Percentiles rank a stretch among this genome's conserved stretches.
Evolutionary conservation across 2,329 filamentous ascomycete species (phyloP).

Genomic region (Epicoccum sorghinum): DNA sequence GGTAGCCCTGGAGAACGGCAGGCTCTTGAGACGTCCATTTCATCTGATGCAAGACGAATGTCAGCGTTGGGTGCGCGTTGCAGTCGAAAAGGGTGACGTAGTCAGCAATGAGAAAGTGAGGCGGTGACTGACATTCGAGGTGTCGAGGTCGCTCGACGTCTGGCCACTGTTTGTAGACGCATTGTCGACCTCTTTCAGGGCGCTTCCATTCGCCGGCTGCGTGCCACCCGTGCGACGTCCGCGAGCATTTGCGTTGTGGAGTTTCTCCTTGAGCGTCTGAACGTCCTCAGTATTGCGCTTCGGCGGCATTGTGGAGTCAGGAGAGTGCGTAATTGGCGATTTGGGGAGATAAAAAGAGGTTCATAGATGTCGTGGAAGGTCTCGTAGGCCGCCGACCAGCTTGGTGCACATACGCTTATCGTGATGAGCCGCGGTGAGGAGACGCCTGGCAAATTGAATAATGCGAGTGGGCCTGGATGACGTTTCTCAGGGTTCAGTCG

Average conservation of each 20-base stretch:
- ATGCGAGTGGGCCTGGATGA: slow-evolving; percentile 19
- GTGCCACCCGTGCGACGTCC: slow-evolving; percentile 44
- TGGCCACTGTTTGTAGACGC: slow-evolving; percentile 45
- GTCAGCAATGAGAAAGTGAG: slow-evolving; percentile 8
- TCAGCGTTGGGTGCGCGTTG: slow-evolving; percentile 20
- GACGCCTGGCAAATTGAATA: slow-evolving; percentile 16
- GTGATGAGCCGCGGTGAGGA: slow-evolving; percentile 12
- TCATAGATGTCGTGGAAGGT: slow-evolving; percentile 7
- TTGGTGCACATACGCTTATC: slow-evolving; percentile 13
- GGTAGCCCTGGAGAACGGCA: slow-evolving; percentile 74
- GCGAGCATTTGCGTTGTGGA: slow-evolving; percentile 48
- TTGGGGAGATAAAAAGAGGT: background rate
- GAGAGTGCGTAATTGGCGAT: slow-evolving; percentile 8
- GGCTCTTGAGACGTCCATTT: slow-evolving; percentile 73
- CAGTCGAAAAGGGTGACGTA: background rate
- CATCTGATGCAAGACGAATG: slow-evolving; percentile 48
- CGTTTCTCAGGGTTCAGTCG: slow-evolving; percentile 22
- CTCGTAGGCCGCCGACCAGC: slow-evolving; percentile 11
- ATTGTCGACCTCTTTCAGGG: slow-evolving; percentile 48
- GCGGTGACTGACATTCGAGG: slow-evolving; percentile 42
- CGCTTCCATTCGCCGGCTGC: slow-evolving; percentile 40
- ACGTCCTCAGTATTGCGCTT: slow-evolving; percentile 49
- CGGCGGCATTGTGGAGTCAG: slow-evolving; percentile 44
- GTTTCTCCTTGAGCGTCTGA: slow-evolving; percentile 51
- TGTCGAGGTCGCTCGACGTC: slow-evolving; percentile 35